Base-by-base conservation (phyloP, 1,284 basidiomycete species). In the Thecaphora thlaspeos region DNA sequence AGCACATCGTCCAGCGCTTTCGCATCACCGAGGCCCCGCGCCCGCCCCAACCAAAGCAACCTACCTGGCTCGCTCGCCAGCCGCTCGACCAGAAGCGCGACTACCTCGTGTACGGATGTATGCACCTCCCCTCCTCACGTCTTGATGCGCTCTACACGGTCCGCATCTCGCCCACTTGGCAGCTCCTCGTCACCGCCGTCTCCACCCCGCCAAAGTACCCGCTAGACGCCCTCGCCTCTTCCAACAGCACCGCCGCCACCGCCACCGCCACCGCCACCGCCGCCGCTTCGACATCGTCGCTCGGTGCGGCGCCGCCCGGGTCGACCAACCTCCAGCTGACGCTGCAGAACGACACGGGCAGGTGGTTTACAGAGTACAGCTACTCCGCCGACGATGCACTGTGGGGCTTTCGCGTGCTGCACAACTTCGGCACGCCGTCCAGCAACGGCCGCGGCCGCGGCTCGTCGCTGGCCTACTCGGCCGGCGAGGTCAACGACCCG, bases 341-440 rank as follows among this genome's bases (percentile, higher is more conserved):
- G 56, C 79, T 97, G 24, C 91, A 96, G 78, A 90, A 94, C 70
- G 91, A 96, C 73, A 86, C 90, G 1, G 93, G 93, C 0, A 85
- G 88, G 62, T 94, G 90, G 86, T 91, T 89, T 61, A 88, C 89
- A 3, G 94, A 97, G 78, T 97, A 95, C 73, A 90, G 88, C 14
- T 97, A 90, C 82, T 93, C 90, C 59, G 88, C 90, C 0, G 89
- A 93, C 68, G 93, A 97, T 73, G 87, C 82, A 12, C 91, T 98
- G 87, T 89, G 88, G 83, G 94, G 94, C 9, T 79, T 91, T 19
- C 84, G 90, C 9, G 84, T 91, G n/a, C 82, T 97, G 54, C 91
- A 93, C 76, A 95, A 97, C 77, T 96, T 97, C 80, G 24, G 21
- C 26, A 28, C 50, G 12, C 38, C 42, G n/a, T 17, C 32, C 32